Base-by-base conservation (phyloP, 164 flowering plant species). In the Platanus orientalis region DNA sequence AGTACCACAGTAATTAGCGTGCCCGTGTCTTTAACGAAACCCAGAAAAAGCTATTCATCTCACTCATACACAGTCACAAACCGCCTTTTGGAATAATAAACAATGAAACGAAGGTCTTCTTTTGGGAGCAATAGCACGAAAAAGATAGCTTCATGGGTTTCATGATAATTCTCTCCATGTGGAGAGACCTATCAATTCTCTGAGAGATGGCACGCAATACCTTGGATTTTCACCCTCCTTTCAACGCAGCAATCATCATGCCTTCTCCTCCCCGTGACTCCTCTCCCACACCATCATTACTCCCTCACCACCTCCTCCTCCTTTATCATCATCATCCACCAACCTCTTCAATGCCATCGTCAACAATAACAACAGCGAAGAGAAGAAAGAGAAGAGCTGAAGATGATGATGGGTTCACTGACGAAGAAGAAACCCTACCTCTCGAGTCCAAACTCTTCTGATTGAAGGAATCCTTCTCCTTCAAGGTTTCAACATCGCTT, bases 181-280 rank as follows among this genome's bases (percentile, higher is more conserved):
- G 75, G 45, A 34, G 36, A 39, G 39, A 60, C 26, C 29, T 25
- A 40, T 39, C 26, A 20, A 16, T 3, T 10, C 9, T 20, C 17
- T 30, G 24, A 56, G 52, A 28, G 51, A 64, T 63, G 67, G 71
- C 72, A 67, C 71, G 59, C 60, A 74, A 60, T 54, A 66, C 44
- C 29, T 75, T 65, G 81, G 66, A 75, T 57, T 70, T 70, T 72
- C 57, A 59, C 60, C 49, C 60, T 53, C n/a, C 51, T 32, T 71
- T 74, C 70, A 72, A 67, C 74, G 23, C 81, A 75, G 62, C 70
- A 75, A 78, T 77, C 70, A 75, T 75, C 77, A 78, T 78, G 77
- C 30, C 81, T 54, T 73, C 79, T 36, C 44, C 36, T 62, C 60
- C 73, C 62, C 64, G 59, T 73, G 57, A 64, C 57, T 67, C 67